A percentile compares a stretch with the other conserved stretches of the same genome.
Evolutionary conservation across 179 eudicot genomes (phyloP).

Genomic region (Amaranthus tricolor): DNA sequence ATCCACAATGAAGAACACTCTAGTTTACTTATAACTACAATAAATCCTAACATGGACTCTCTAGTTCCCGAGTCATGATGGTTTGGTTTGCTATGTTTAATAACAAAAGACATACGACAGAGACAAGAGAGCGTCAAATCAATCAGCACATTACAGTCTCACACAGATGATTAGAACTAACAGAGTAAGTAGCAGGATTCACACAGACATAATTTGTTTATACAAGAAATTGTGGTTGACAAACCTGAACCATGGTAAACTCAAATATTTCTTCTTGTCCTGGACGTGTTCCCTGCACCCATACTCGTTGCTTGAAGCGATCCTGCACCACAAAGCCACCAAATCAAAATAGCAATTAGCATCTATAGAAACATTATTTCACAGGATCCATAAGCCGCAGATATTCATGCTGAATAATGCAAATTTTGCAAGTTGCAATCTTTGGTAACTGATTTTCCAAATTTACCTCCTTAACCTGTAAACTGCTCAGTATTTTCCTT

Average conservation of each 20-base stretch:
- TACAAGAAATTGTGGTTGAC: constrained; percentile 6
- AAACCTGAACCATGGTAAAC: constrained; percentile 88
- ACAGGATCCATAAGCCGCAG: too few species aligned
- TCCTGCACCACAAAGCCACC: constrained; percentile 41
- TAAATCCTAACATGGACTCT: not conserved
- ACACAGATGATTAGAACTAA: not conserved
- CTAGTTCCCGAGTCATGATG: not conserved
- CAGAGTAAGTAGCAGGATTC: not conserved
- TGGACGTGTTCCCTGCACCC: constrained; percentile 88
- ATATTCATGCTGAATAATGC: not conserved
- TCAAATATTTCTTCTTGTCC: constrained; percentile 85
- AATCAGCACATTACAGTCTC: not conserved
- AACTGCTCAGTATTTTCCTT: constrained; percentile 76
- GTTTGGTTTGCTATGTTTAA: too few species aligned
- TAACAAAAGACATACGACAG: not conserved
- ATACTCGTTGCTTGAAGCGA: constrained; percentile 74
- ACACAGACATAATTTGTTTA: not conserved
- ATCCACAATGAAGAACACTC: too few species aligned
- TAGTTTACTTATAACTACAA: too few species aligned
- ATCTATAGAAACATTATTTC: too few species aligned
- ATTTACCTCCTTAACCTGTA: constrained; percentile 66
- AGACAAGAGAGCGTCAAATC: not conserved
- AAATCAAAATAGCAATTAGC: constrained; percentile 12
- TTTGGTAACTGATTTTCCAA: not conserved
- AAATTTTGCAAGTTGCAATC: not conserved